Evolutionary conservation across 2,329 filamentous ascomycete genomes (phyloP), one percentile per base, ranked within the genome.

Genomic region (Ceratocystiopsis sp.): DNA sequence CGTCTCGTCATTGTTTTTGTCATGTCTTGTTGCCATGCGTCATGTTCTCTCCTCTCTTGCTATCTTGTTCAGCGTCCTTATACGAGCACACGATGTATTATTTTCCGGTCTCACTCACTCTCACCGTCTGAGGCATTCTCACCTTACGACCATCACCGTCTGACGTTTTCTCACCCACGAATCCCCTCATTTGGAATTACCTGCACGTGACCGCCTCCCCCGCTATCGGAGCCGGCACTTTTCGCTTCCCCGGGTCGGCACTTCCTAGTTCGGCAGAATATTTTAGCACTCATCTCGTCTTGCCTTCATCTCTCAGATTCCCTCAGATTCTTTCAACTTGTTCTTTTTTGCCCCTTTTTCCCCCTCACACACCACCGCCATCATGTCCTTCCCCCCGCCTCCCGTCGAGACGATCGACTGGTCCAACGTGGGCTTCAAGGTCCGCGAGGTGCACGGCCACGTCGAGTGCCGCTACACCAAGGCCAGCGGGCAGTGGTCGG

Each of bases 401-500:
- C 80, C 84, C 4, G 76, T 83, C 52, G 76, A 75, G 56, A 81
- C 80, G 50, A 89, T 93, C 65, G 86, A 96, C 69, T 96, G 89
- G 89, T 75, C 73, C 60, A 81, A 94, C 55, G 76, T 96, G 51
- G 89, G 89, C 57, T 96, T 96, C 72, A 79, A 78, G 57, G 80
- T 95, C 53, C 82, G 85, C 52, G 86, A 95, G 42, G 42, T 95
- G 57, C 93, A 94, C 56, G 89, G 89, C 54, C 89, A 96, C 64
- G 78, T 96, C 59, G 84, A 94, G 64, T 86, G 80, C 40, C 78
- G 80, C 60, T 95, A 83, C 70, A 81, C 79, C 46, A 66, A 73
- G 51, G 69, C 77, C 50, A 84, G 79, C 2, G 77, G 78, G 41
- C 60, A 78, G 69, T 95, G 87, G 87, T 75, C 79, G 0, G 61